These are phyloP conservation scores for Penicillium samsonianum DNA, from an alignment of 495 filamentous ascomycete species.

Conservation along the genomic window DNA sequence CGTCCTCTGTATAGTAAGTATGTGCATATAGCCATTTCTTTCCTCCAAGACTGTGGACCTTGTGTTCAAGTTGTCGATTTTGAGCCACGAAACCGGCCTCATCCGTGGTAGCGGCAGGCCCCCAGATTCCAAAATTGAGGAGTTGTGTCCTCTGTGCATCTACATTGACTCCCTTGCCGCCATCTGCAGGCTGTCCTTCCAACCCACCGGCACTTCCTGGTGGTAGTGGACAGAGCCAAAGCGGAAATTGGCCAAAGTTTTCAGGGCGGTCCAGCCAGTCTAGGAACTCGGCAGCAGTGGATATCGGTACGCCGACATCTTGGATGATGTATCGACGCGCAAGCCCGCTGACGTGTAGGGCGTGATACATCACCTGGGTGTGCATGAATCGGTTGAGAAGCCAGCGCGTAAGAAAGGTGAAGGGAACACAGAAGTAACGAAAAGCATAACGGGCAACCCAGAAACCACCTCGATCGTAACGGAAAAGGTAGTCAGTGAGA, in stretches of 20 bases:
- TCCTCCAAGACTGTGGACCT: slow-evolving; percentile 65
- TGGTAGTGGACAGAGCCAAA: slow-evolving; percentile 58
- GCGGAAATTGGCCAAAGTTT: slow-evolving; percentile 52
- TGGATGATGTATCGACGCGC: slow-evolving; percentile 53
- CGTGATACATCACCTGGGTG: slow-evolving; percentile 58
- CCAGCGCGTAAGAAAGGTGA: slow-evolving; percentile 55
- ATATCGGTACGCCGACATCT: slow-evolving; percentile 57
- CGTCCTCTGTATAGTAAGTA: slow-evolving; percentile 53
- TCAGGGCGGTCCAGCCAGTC: slow-evolving; percentile 42
- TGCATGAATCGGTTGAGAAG: slow-evolving; percentile 54
- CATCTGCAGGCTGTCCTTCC: slow-evolving; percentile 18
- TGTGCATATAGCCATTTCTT: slow-evolving; percentile 63
- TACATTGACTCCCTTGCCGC: slow-evolving; percentile 26
- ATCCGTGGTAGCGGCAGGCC: slow-evolving; percentile 29
- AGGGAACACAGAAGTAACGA: slow-evolving; percentile 57
- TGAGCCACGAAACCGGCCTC: slow-evolving; percentile 46
- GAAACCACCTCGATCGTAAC: slow-evolving; percentile 64
- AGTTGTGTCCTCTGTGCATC: slow-evolving; percentile 24
- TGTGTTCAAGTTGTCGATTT: slow-evolving; percentile 66
- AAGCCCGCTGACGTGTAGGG: slow-evolving; percentile 53
- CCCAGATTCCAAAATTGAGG: slow-evolving; percentile 61
- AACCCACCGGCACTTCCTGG: slow-evolving; percentile 13
- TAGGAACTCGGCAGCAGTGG: slow-evolving; percentile 48
- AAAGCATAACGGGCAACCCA: slow-evolving; percentile 56
- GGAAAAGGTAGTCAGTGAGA: slow-evolving; percentile 60